Evolutionary conservation across 306 rosid species (phyloP).

Genomic region (Abrus precatorius): DNA sequence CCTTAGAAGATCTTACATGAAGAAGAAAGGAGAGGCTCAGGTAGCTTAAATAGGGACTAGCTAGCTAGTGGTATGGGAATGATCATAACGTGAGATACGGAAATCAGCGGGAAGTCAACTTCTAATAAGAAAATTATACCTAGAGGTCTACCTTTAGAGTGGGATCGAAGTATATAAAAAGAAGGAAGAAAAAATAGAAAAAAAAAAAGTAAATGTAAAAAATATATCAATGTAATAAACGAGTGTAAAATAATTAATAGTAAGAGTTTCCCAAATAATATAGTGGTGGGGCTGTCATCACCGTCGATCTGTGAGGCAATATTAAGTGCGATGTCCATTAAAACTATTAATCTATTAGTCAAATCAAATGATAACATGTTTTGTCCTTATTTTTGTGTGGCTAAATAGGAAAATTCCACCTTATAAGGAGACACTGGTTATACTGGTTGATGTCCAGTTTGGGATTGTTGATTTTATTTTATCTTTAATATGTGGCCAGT

Average conservation of each 20-base stretch:
- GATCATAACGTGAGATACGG: background rate
- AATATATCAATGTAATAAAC: too few relatives aligned
- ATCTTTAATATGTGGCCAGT: too few relatives aligned
- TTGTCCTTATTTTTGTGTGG: slow-evolving; percentile 36
- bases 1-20: background rate
- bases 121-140: background rate
- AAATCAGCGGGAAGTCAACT: background rate
- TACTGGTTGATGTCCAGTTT: background rate
- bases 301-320: slow-evolving; percentile 42
- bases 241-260: too few relatives aligned
- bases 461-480: background rate
- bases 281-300: slow-evolving; percentile 53
- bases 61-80: slow-evolving; percentile 36
- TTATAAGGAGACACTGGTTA: background rate
- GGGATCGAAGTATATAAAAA: too few relatives aligned
- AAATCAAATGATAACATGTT: slow-evolving; percentile 21
- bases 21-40: slow-evolving; percentile 35
- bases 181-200: too few relatives aligned
- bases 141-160: too few relatives aligned
- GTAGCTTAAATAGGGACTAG: slow-evolving; percentile 51
- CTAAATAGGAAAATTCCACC: slow-evolving; percentile 39
- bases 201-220: too few relatives aligned
- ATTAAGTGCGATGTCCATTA: slow-evolving; percentile 53
- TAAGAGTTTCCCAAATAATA: slow-evolving; percentile 5
- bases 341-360: background rate